A percentile compares a stretch with the other conserved stretches of the same genome.
Conservation (phyloP, 2,329 filamentous ascomycete genomes). For the Ilyonectria robusta region DNA sequence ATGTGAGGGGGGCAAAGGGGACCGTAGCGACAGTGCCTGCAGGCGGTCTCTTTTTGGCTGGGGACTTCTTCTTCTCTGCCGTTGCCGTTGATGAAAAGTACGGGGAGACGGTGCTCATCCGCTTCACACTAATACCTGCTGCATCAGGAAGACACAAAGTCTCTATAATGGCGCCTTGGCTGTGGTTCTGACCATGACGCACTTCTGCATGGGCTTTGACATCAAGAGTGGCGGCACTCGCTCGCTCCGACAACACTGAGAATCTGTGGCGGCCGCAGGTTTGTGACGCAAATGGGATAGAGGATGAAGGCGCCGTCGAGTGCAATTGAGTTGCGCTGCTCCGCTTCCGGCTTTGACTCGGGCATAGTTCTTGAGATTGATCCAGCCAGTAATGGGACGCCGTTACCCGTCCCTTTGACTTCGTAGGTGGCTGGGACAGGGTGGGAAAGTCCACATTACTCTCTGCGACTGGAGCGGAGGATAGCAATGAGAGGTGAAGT, state of each 20-base stretch:
- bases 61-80: conserved; percentile 31
- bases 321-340: conserved; percentile 20
- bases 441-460: conserved; percentile 7
- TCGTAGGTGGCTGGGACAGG: conserved; percentile 16
- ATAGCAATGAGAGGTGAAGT: conserved; percentile 31
- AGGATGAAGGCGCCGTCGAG: conserved; percentile 19
- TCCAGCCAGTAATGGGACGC: conserved; percentile 51
- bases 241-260: not conserved
- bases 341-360: conserved; percentile 36
- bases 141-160: conserved; percentile 11
- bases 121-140: conserved; percentile 19
- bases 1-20: conserved; percentile 77
- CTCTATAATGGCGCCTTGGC: conserved; percentile 5
- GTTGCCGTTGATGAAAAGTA: conserved; percentile 49
- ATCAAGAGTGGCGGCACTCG: not conserved
- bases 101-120: conserved; percentile 47
- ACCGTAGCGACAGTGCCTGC: conserved; percentile 67
- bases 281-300: conserved; percentile 16
- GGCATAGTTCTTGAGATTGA: conserved; percentile 32
- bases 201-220: not conserved
- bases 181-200: not conserved
- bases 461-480: conserved; percentile 11
- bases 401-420: conserved; percentile 28
- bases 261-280: conserved; percentile 4
- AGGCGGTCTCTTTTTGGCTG: conserved; percentile 51